Conservation (phyloP, 2,329 filamentous ascomycete genomes). For the Fusarium gaditjirri region DNA sequence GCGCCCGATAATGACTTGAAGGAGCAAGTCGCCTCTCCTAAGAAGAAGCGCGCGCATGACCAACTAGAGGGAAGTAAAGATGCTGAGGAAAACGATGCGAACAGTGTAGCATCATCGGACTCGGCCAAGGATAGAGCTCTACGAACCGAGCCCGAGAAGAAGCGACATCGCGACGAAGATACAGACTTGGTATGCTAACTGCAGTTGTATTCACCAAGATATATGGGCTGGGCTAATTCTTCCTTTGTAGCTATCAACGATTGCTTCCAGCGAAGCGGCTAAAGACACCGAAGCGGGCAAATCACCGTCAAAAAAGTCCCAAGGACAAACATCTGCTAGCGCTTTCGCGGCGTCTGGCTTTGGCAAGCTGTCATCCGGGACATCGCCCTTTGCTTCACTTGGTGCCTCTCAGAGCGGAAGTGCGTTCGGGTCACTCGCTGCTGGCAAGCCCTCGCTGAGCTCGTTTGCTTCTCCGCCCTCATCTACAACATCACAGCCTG, state of each 20-base stretch:
- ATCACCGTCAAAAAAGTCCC: conserved; percentile 41
- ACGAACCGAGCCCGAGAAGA: conserved; percentile 70
- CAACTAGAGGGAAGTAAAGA: conserved; percentile 64
- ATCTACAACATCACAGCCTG: conserved; percentile 40
- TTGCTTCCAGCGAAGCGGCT: conserved; percentile 28
- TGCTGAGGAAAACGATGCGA: conserved; percentile 55
- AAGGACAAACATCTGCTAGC: conserved; percentile 61
- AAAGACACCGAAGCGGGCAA: conserved; percentile 39
- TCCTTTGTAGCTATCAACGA: conserved; percentile 27
- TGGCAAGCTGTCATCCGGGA: conserved; percentile 70
- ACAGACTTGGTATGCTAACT: conserved; percentile 48
- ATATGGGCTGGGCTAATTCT: conserved; percentile 19
- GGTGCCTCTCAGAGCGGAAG: conserved; percentile 59
- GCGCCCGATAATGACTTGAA: conserved; percentile 53
- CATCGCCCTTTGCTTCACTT: conserved; percentile 72
- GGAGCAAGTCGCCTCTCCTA: conserved; percentile 67
- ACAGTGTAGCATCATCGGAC: conserved; percentile 55
- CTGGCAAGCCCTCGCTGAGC: conserved; percentile 50
- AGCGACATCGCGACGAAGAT: conserved; percentile 67
- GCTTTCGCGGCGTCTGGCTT: conserved; percentile 77
- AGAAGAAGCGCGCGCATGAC: conserved; percentile 73
- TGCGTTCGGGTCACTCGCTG: conserved; percentile 57
- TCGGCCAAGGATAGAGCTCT: conserved; percentile 61
- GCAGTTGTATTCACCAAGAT: neutral
- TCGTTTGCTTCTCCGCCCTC: conserved; percentile 49